Evolutionary conservation across 345 rosid species (phyloP), one percentile per base, ranked within the genome.

Genomic region (Populus tremula): DNA sequence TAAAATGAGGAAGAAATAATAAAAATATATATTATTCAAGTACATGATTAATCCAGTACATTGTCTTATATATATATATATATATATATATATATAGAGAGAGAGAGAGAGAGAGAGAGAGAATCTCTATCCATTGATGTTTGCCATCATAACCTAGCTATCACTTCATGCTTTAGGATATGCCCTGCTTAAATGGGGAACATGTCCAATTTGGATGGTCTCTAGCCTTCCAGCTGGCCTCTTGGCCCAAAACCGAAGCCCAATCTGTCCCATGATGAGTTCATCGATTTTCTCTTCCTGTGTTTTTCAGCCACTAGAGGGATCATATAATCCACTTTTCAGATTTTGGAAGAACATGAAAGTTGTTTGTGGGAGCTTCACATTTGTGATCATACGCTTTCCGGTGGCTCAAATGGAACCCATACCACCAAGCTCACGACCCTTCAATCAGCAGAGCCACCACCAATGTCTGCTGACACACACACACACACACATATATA

Each of bases 401-500:
- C 69, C 71, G 10, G 74, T 45, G 79, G 81, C 35, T 73, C n/a
- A 64, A 45, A 53, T 62, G 23, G 56, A 70, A 33, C 77, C 85
- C 71, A 4, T 23, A 71, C 74, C 85, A 75, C 4, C 39, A 53
- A 71, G 29, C 11, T 5, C 1, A 67, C 6, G 27, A 61, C 11
- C 65, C 65, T 61, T 61, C 29, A 23, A 23, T 23, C 8, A 8
- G 23, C 9, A 18, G 64, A 68, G 13, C 71, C 56, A 23, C 20
- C 33, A 23, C 14, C 6, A 43, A 43, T 12, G 59, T 10, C 33
- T 61, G 36, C 12, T 10, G 20, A 39, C 41, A 70, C 79, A 82
- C 66, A 7, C 5, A 33, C 35, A 33, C 35, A 3, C 35, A 33
- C 35, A 33, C 5, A 33, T 29, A 29, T 69, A 73, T 64, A 43